Evolutionary conservation across 2,329 filamentous ascomycete genomes (phyloP).

Genomic region (Monilinia polystroma): DNA sequence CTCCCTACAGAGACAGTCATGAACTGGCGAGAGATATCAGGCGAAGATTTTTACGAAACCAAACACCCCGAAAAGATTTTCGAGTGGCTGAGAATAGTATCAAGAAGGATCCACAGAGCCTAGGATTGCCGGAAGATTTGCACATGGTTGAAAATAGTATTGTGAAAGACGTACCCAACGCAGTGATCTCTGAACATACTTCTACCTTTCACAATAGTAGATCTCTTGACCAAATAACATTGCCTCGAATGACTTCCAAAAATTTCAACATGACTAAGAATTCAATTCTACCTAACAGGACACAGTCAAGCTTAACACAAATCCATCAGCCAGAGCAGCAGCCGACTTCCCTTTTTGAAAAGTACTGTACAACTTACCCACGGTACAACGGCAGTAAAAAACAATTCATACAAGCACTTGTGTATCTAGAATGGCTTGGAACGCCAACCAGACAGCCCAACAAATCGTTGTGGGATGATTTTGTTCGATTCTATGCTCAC

Average conservation of each 20-base stretch:
- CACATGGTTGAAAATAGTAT: background rate
- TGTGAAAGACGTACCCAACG: background rate
- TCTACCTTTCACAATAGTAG: background rate
- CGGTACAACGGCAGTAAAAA: conserved; percentile 43
- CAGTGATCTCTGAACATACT: conserved; percentile 3
- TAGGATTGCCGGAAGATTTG: background rate
- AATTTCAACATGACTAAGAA: background rate
- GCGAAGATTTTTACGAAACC: conserved; percentile 1
- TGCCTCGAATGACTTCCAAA: background rate
- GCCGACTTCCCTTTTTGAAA: conserved; percentile 36
- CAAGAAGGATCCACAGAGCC: no score
- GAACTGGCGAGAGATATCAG: conserved; percentile 20
- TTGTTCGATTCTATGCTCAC: conserved; percentile 47
- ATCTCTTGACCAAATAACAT: background rate
- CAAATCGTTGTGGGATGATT: conserved; percentile 53
- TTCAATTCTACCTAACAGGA: background rate
- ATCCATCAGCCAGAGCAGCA: conserved; percentile 1
- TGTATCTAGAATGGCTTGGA: conserved; percentile 46
- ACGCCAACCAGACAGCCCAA: conserved; percentile 41
- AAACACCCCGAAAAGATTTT: background rate
- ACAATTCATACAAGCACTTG: conserved; percentile 48
- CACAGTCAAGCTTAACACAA: background rate
- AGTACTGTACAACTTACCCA: conserved; percentile 48
- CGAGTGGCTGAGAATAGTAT: background rate
- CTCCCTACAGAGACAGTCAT: conserved; percentile 7